Evolutionary conservation across 371 early-diverging fungal species (phyloP).

Genomic region (Umbelopsis sp.): DNA sequence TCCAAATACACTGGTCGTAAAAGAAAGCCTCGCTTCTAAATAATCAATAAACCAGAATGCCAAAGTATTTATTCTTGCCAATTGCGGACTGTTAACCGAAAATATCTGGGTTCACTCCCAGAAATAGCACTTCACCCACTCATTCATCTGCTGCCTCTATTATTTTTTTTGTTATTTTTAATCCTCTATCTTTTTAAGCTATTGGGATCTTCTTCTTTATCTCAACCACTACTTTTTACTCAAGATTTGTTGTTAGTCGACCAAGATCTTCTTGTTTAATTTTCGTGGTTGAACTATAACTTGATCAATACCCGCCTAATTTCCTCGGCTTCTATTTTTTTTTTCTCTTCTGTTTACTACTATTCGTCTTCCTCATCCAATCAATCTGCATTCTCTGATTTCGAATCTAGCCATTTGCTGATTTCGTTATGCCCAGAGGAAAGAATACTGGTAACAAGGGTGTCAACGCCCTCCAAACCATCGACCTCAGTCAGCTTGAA

Average conservation of each 20-base stretch:
- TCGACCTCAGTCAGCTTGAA: constrained; percentile 11
- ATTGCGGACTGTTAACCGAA: constrained; percentile 53
- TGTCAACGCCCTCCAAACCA: background rate
- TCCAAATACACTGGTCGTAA: constrained; percentile 97
- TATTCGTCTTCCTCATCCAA: background rate
- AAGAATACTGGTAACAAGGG: constrained; percentile 10
- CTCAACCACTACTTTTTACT: too few species aligned
- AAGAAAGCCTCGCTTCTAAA: constrained; percentile 81
- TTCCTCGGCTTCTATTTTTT: background rate
- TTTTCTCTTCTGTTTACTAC: background rate
- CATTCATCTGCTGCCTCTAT: background rate
- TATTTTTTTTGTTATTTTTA: background rate
- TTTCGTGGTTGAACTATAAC: too few species aligned
- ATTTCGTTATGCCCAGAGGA: constrained; percentile 1
- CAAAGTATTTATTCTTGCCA: constrained; percentile 38
- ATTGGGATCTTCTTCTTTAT: too few species aligned
- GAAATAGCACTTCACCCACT: background rate
- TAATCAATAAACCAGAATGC: background rate
- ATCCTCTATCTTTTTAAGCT: background rate
- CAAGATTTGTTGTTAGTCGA: too few species aligned
- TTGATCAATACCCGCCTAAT: too few species aligned
- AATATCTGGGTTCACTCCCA: constrained; percentile 37
- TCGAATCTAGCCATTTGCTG: background rate
- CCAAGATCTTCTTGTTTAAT: too few species aligned
- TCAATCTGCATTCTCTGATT: constrained; percentile 13